These are phyloP conservation scores for Fremontodendron californicum DNA, from an alignment of 345 rosid genomes.

Conservation along the genomic window DNA sequence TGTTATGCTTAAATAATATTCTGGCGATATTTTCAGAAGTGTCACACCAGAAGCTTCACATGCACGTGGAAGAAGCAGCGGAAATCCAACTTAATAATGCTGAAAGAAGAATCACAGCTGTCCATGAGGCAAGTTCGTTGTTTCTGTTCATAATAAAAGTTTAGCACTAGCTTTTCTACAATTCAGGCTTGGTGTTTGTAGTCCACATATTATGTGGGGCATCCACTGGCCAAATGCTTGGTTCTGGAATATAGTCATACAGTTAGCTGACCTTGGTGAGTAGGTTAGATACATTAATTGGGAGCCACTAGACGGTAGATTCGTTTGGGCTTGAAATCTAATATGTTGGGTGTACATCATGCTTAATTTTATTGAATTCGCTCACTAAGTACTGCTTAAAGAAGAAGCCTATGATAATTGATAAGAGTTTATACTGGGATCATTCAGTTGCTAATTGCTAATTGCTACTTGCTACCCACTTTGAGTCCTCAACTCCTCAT, in stretches of 20 bases:
- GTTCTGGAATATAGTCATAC: neutral
- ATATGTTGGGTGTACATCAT: neutral
- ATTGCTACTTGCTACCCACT: too few species aligned
- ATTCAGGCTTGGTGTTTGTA: neutral
- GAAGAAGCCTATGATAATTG: constrained; percentile 2
- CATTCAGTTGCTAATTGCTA: neutral
- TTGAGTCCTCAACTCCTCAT: too few species aligned
- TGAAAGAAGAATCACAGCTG: constrained; percentile 50
- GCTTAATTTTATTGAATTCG: neutral
- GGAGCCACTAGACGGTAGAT: neutral
- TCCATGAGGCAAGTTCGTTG: constrained; percentile 60
- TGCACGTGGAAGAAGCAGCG: constrained; percentile 58
- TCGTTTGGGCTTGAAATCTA: neutral
- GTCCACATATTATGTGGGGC: neutral
- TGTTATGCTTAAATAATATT: neutral
- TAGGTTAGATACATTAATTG: neutral
- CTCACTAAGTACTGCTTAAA: neutral
- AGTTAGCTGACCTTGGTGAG: neutral
- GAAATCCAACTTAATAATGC: constrained; percentile 59
- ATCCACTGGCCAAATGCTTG: constrained; percentile 5
- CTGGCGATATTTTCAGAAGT: constrained; percentile 45
- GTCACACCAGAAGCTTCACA: constrained; percentile 60
- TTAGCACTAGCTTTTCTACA: neutral
- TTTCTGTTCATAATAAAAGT: constrained; percentile 6
- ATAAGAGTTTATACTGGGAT: neutral